phyloP scores from a whole-genome alignment of 176 grass and related monocot genomes.

The Musa beccarii region DNA sequence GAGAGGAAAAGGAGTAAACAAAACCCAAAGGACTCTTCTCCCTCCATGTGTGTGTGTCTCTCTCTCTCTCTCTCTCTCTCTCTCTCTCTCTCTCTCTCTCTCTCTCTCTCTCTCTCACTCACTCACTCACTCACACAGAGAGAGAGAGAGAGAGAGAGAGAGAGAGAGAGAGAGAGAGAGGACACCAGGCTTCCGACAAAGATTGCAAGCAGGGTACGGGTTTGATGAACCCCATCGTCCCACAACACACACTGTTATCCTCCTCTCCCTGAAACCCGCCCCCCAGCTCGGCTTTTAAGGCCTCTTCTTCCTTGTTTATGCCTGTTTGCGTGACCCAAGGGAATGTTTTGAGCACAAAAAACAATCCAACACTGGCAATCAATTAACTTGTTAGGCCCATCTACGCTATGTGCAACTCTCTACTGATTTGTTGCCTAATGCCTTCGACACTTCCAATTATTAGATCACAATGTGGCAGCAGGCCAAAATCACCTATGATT shows the following conservation, averaged over 20 bases:
- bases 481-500: neutral
- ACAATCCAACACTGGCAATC: no score
- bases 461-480: neutral
- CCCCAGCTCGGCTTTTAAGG: no score
- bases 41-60: no score
- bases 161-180: neutral
- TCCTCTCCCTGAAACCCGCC: neutral
- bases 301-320: neutral
- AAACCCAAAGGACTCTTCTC: neutral
- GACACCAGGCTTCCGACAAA: conserved; percentile 10
- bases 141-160: no score
- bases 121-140: no score
- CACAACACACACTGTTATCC: neutral
- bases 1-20: conserved; percentile 1
- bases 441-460: neutral
- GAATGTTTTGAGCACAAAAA: neutral
- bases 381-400: no score
- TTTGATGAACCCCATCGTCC: neutral
- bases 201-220: conserved; percentile 15
- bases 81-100: no score
- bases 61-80: no score
- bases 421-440: no score
- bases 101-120: no score
- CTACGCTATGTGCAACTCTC: no score
- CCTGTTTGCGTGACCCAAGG: neutral